These are phyloP conservation scores for Excoecaria cochinchinensis DNA, from an alignment of 345 rosid species.

Conservation along the genomic window DNA sequence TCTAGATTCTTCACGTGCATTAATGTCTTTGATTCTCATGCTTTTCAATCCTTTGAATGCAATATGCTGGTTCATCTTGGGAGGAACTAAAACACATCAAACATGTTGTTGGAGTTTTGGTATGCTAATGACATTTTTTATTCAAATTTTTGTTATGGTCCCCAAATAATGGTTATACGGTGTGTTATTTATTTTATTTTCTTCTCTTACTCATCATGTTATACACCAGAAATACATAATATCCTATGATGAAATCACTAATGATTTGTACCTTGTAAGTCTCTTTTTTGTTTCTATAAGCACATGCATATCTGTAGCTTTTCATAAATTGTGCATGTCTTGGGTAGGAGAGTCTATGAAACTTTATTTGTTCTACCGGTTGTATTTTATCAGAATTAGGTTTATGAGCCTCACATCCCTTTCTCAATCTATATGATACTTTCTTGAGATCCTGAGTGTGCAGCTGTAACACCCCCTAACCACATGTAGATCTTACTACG, in stretches of 20 bases:
- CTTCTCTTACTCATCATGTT: constrained; percentile 48
- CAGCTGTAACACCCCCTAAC: too few species aligned
- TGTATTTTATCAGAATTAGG: too few species aligned
- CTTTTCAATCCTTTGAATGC: constrained; percentile 29
- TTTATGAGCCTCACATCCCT: neutral
- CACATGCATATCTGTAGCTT: neutral
- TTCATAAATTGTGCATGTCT: neutral
- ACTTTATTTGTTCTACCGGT: neutral
- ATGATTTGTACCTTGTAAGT: constrained; percentile 92
- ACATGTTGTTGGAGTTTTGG: constrained; percentile 98
- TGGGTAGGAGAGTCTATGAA: neutral
- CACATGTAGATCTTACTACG: too few species aligned
- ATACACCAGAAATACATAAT: constrained; percentile 97
- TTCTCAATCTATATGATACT: constrained; percentile 3
- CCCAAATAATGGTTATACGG: neutral
- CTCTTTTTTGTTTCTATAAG: constrained; percentile 11
- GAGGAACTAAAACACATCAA: constrained; percentile 97
- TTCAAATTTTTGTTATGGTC: neutral
- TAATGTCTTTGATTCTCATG: constrained; percentile 13
- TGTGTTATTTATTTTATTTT: neutral
- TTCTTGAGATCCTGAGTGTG: constrained; percentile 81
- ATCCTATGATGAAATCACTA: constrained; percentile 90
- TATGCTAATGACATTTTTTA: constrained; percentile 29
- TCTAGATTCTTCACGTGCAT: neutral
- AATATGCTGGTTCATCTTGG: constrained; percentile 97